Evolutionary conservation across 495 filamentous ascomycete genomes (phyloP), one percentile per base, ranked within the genome.

Genomic region (Rhypophila decipiens): DNA sequence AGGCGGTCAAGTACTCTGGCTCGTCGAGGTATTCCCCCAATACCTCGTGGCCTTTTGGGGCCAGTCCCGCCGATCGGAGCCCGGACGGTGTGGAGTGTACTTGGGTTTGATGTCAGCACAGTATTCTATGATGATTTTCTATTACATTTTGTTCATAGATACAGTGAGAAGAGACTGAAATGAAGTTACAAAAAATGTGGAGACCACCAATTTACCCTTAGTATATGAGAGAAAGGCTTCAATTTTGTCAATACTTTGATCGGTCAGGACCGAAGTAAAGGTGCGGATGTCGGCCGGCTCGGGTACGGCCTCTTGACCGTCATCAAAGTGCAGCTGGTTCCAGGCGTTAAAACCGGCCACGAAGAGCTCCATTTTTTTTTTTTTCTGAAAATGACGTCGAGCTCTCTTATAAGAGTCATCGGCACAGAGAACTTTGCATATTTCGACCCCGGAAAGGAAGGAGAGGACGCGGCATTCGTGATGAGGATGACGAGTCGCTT

Each of bases 311-410:
- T 17, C 20, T 39, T 36, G 0, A 33, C 20, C 17, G 47, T 42
- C 20, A 1, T 42, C 39, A 41, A 75, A 73, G 2, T 57, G 44
- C 39, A 77, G 60, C 51, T 77, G 73, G 34, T 56, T 55, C 68
- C 68, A 77, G 36, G 71, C 69, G 52, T 79, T 79, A 59, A 71
- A 68, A 35, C 76, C 76, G n/a, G 68, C 46, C 42, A 67, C 75
- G 42, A 69, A 72, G 11, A 79, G 52, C 48, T 72, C 64, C 73
- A 73, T 75, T 5, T 10, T 39, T 39, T 7, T 17, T 39, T n/a
- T n/a, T n/a, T n/a, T n/a, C n/a, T n/a, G n/a, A n/a, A n/a, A n/a
- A n/a, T n/a, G n/a, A n/a, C 29, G 29, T 7, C 29, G 29, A 33
- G 29, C 29, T 33, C 7, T 33, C 8, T n/a, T n/a, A n/a, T 19